Percentiles rank a stretch among this genome's conserved stretches.
Conservation (phyloP, 2,329 filamentous ascomycete genomes). For the Penicillium sp. region DNA sequence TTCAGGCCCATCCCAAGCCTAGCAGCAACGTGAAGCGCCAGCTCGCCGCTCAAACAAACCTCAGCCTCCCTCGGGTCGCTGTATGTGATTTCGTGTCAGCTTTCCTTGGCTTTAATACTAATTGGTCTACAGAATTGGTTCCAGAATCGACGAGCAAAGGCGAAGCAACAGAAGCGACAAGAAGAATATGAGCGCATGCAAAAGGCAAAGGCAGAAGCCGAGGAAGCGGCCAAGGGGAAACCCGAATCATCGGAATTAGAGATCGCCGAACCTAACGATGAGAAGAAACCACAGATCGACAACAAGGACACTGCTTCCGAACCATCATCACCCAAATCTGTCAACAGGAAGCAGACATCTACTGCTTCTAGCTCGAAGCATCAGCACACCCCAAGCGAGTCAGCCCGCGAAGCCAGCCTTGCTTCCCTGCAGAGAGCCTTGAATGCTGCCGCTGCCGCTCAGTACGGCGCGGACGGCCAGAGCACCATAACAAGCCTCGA, state of each 20-base stretch:
- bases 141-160: constrained; percentile 58
- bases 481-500: constrained; percentile 31
- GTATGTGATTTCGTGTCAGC: constrained; percentile 40
- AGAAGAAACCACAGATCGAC: constrained; percentile 28
- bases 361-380: constrained; percentile 37
- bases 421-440: constrained; percentile 52
- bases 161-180: constrained; percentile 56
- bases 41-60: constrained; percentile 54
- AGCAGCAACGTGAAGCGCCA: constrained; percentile 56
- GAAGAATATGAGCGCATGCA: constrained; percentile 55
- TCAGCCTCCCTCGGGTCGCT: constrained; percentile 55
- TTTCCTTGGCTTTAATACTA: constrained; percentile 12
- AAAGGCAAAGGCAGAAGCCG: constrained; percentile 42
- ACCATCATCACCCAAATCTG: constrained; percentile 29
- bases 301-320: constrained; percentile 34
- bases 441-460: constrained; percentile 47
- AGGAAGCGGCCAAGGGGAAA: constrained; percentile 40
- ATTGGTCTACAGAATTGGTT: constrained; percentile 53
- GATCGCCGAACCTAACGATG: constrained; percentile 30
- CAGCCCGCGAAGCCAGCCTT: constrained; percentile 47
- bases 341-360: constrained; percentile 26
- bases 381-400: constrained; percentile 44
- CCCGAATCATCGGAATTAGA: constrained; percentile 34
- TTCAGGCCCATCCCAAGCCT: constrained; percentile 56
- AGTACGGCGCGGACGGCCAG: constrained; percentile 31